phyloP scores from a whole-genome alignment of 495 filamentous ascomycete species.

The Pseudoneurospora amorphoporcata region DNA sequence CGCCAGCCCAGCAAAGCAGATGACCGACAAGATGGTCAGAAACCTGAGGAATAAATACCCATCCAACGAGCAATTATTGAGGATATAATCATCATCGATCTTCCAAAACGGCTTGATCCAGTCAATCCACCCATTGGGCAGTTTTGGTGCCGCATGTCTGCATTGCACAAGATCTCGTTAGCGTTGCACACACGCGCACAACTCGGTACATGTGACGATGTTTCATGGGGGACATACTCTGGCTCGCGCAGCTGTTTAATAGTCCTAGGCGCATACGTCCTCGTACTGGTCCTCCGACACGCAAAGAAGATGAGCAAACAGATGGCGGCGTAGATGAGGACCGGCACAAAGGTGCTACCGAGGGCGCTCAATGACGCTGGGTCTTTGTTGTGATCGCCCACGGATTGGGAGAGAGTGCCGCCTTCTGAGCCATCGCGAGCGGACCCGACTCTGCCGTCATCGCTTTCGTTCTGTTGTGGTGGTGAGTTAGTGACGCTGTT shows the following conservation, averaged over 20 bases:
- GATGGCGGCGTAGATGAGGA: conserved; percentile 28
- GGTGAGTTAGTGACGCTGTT: neutral
- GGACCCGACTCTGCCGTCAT: conserved; percentile 20
- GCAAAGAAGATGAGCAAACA: conserved; percentile 23
- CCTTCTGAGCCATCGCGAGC: conserved; percentile 14
- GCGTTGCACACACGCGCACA: neutral
- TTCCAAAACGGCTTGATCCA: conserved; percentile 55
- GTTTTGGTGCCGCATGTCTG: conserved; percentile 52
- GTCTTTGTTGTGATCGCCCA: conserved; percentile 4
- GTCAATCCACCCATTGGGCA: conserved; percentile 56
- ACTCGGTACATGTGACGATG: neutral
- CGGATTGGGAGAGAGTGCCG: conserved; percentile 16
- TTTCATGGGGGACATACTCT: conserved; percentile 18
- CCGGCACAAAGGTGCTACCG: conserved; percentile 43
- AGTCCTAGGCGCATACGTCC: conserved; percentile 26
- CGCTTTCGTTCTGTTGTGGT: conserved; percentile 13
- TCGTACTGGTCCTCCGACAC: conserved; percentile 17
- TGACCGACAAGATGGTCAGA: conserved; percentile 54
- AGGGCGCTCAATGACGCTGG: conserved; percentile 21
- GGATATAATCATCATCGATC: conserved; percentile 50
- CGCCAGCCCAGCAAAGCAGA: conserved; percentile 61
- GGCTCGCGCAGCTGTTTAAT: conserved; percentile 14
- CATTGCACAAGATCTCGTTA: conserved; percentile 11
- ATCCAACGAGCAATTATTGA: conserved; percentile 61
- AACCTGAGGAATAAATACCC: conserved; percentile 77